These are phyloP conservation scores for Cladophialophora chaetospira DNA, from an alignment of 2,329 filamentous ascomycete genomes.

Conservation along the genomic window DNA sequence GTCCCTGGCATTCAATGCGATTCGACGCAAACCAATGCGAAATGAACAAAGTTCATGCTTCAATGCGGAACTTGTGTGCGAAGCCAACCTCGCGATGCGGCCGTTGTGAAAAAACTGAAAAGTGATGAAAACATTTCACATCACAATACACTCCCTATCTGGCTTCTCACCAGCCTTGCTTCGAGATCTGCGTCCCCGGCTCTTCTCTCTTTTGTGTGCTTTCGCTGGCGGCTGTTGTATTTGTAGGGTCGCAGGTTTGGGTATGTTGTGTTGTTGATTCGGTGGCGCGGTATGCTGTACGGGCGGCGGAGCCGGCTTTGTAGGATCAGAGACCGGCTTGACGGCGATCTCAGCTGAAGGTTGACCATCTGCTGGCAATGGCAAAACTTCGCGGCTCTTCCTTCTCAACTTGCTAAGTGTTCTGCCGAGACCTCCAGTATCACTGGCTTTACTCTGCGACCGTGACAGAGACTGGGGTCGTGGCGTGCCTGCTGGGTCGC, in stretches of 20 bases:
- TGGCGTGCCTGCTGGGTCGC: slow-evolving; percentile 10
- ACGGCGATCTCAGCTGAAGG: slow-evolving; percentile 15
- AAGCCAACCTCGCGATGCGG: background rate
- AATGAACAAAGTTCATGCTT: too few species aligned
- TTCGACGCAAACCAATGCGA: too few species aligned
- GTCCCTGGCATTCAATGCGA: too few species aligned
- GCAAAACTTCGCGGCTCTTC: slow-evolving; percentile 26
- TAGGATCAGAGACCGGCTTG: slow-evolving; percentile 12
- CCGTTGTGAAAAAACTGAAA: background rate
- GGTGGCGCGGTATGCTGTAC: background rate
- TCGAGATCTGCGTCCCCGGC: slow-evolving; percentile 32
- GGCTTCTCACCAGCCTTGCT: slow-evolving; percentile 36
- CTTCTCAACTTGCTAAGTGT: slow-evolving; percentile 22
- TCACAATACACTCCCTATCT: slow-evolving; percentile 48
- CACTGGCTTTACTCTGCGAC: slow-evolving; percentile 28
- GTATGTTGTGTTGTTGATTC: background rate
- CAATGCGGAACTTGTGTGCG: too few species aligned
- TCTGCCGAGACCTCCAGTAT: slow-evolving; percentile 30
- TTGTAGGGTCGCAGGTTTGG: slow-evolving; percentile 3
- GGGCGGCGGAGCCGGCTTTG: background rate
- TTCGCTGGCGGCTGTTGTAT: slow-evolving; percentile 28
- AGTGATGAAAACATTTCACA: slow-evolving; percentile 35
- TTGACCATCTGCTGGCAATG: background rate
- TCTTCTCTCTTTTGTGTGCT: slow-evolving; percentile 41
- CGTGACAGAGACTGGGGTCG: slow-evolving; percentile 5